phyloP scores from a whole-genome alignment of 1,284 basidiomycete genomes.

The Cutaneotrichosporon mucoides region DNA sequence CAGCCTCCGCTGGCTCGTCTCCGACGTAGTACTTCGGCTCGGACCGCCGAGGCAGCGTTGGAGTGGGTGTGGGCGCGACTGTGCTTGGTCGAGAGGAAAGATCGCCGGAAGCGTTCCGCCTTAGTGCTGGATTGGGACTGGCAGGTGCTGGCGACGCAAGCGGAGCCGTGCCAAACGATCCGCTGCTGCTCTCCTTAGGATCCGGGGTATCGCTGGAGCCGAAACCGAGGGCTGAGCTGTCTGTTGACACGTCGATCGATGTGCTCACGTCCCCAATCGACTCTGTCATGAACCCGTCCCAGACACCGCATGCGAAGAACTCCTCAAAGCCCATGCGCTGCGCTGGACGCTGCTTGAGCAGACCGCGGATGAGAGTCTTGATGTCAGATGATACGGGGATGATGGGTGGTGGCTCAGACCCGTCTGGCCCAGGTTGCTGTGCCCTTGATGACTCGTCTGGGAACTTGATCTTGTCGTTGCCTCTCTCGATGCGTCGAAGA shows the following conservation, averaged over 20 bases:
- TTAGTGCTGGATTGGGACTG: constrained; percentile 20
- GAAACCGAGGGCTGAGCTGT: constrained; percentile 19
- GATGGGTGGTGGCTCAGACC: constrained; percentile 15
- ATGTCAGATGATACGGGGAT: constrained; percentile 71
- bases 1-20: constrained; percentile 24
- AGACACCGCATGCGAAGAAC: constrained; percentile 79
- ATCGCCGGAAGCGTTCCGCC: constrained; percentile 8
- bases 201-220: neutral
- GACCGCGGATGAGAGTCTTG: constrained; percentile 76
- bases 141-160: constrained; percentile 2
- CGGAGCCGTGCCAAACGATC: constrained; percentile 11
- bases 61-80: constrained; percentile 10
- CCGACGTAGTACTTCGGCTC: constrained; percentile 46
- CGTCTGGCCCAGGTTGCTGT: constrained; percentile 32
- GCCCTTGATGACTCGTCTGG: constrained; percentile 72
- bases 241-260: constrained; percentile 38
- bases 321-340: constrained; percentile 88
- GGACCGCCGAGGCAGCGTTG: constrained; percentile 20
- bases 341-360: constrained; percentile 78
- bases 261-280: constrained; percentile 32
- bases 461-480: constrained; percentile 71
- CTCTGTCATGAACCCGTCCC: constrained; percentile 71
- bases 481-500: constrained; percentile 84
- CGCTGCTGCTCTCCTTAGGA: constrained; percentile 8
- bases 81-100: constrained; percentile 3